A percentile compares a stretch with the other conserved stretches of the same genome.
These are phyloP conservation scores for Anethum foeniculum DNA, from an alignment of 140 eudicot species.

Conservation along the genomic window DNA sequence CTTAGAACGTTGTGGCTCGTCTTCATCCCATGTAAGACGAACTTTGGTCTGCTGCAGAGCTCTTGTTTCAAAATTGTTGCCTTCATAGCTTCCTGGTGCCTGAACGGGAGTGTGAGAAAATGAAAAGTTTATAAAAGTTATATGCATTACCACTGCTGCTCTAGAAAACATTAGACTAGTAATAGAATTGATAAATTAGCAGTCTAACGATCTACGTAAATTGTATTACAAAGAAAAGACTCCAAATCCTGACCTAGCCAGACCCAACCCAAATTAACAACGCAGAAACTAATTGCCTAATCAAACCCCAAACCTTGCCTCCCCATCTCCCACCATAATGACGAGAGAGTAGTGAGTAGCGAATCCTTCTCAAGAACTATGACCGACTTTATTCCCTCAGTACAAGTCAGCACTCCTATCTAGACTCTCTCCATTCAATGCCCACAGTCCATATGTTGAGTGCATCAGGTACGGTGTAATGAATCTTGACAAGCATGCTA, in stretches of 20 bases:
- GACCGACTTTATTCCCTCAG: neutral
- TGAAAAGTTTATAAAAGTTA: too few species aligned
- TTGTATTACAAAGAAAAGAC: neutral
- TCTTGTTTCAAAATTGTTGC: conserved; percentile 72
- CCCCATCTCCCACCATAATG: neutral
- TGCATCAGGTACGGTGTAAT: too few species aligned
- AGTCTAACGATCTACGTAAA: neutral
- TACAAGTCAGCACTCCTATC: neutral
- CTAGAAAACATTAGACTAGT: neutral
- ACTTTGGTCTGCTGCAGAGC: conserved; percentile 80
- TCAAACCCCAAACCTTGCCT: neutral
- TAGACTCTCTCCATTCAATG: neutral
- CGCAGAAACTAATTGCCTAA: neutral
- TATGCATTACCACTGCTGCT: too few species aligned
- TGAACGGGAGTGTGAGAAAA: conserved; percentile 16
- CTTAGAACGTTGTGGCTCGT: conserved; percentile 77
- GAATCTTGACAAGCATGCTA: too few species aligned
- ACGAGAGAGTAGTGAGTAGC: neutral
- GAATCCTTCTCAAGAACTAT: neutral
- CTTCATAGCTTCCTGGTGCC: conserved; percentile 75
- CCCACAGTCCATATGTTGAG: neutral
- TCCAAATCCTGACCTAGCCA: neutral
- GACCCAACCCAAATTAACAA: neutral
- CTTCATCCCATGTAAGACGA: conserved; percentile 88
- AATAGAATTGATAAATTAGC: neutral